A percentile compares a stretch with the other conserved stretches of the same genome.
Evolutionary conservation across 768 basidiomycete species (phyloP).

Genomic region (Suillus discolor): DNA sequence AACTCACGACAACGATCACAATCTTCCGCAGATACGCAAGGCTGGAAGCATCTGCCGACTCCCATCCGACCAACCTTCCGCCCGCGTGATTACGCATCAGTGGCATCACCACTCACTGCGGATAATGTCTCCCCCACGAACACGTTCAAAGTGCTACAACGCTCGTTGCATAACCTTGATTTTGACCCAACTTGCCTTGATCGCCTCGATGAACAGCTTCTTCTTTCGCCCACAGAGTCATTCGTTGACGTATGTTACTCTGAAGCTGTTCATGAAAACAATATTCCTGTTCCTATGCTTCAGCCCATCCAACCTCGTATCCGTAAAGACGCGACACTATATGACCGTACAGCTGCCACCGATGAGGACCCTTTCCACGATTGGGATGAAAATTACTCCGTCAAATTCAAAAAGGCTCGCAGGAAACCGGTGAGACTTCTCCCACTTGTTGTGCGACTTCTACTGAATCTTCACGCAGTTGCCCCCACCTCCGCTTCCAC

Average conservation of each 20-base stretch:
- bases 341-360: constrained; percentile 37
- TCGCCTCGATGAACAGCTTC: constrained; percentile 44
- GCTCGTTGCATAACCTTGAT: constrained; percentile 38
- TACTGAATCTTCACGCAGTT: constrained; percentile 17
- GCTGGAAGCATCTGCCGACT: constrained; percentile 34
- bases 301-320: constrained; percentile 36
- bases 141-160: constrained; percentile 34
- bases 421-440: constrained; percentile 25
- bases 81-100: constrained; percentile 36
- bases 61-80: constrained; percentile 37
- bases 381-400: constrained; percentile 37
- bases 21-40: constrained; percentile 35
- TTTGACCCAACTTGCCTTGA: constrained; percentile 44
- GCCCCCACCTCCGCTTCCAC: constrained; percentile 30
- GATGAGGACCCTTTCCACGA: constrained; percentile 38
- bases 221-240: constrained; percentile 40
- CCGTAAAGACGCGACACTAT: constrained; percentile 29
- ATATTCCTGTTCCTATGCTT: constrained; percentile 25
- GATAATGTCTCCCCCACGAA: constrained; percentile 31
- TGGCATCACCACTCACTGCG: constrained; percentile 30
- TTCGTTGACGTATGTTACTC: constrained; percentile 47
- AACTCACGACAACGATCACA: constrained; percentile 32
- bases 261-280: constrained; percentile 39
- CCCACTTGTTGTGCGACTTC: constrained; percentile 6
- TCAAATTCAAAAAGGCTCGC: constrained; percentile 16